A percentile compares a stretch with the other conserved stretches of the same genome.
Conservation (phyloP, 164 flowering plant genomes). For the Warburgia ugandensis region DNA sequence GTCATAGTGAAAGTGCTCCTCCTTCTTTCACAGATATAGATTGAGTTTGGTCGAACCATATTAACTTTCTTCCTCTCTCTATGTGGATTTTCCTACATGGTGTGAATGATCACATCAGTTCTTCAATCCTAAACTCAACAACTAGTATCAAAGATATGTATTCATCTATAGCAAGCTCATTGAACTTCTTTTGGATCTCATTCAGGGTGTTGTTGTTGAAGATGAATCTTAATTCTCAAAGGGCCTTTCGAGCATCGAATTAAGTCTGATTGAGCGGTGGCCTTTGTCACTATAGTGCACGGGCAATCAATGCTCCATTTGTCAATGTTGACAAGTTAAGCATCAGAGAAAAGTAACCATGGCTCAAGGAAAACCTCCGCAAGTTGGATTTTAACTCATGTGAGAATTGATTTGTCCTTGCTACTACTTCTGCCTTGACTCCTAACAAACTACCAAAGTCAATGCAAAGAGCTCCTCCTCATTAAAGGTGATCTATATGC, state of each 20-base stretch:
- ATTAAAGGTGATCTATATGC: conserved; percentile 41
- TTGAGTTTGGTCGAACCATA: too few species aligned
- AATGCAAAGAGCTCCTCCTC: conserved; percentile 44
- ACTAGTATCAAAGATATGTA: too few species aligned
- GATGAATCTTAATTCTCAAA: conserved; percentile 74
- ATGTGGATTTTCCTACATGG: too few species aligned
- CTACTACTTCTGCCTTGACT: conserved; percentile 81
- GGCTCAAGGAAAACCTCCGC: conserved; percentile 80
- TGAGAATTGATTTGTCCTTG: conserved; percentile 77
- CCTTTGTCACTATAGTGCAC: conserved; percentile 64
- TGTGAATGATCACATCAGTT: too few species aligned
- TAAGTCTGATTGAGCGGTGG: conserved; percentile 84
- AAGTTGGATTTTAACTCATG: conserved; percentile 89
- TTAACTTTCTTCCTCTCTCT: too few species aligned
- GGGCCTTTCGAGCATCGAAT: conserved; percentile 85
- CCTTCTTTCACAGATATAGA: too few species aligned
- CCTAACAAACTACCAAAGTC: conserved; percentile 79
- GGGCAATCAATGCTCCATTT: conserved; percentile 42
- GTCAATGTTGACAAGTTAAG: conserved; percentile 20
- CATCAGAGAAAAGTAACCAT: conserved; percentile 37
- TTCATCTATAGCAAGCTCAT: conserved; percentile 63
- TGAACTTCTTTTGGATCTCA: conserved; percentile 59
- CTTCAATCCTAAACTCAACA: too few species aligned
- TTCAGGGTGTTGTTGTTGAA: conserved; percentile 63
- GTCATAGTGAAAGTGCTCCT: too few species aligned